Evolutionary conservation across 2,329 filamentous ascomycete species (phyloP).

Genomic region (Aspergillus sp.): DNA sequence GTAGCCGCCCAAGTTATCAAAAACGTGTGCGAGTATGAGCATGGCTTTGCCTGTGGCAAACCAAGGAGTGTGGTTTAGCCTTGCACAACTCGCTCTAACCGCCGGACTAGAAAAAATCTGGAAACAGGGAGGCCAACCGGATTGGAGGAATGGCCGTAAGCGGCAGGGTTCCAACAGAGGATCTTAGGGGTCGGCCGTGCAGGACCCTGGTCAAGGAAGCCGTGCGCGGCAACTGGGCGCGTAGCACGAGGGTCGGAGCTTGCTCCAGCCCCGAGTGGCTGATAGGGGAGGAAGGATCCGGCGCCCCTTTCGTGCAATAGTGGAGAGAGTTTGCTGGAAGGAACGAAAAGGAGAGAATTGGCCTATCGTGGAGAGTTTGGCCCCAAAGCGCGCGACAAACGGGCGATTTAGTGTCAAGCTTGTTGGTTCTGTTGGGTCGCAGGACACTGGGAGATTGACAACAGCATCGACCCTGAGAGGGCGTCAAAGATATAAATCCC

Average conservation of each 20-base stretch:
- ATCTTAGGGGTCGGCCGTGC: slow-evolving; percentile 4
- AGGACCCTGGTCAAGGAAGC: slow-evolving; percentile 6
- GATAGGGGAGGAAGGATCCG: slow-evolving; percentile 4
- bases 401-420: slow-evolving; percentile 7
- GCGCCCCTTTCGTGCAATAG: slow-evolving; percentile 3
- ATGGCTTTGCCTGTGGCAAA: neutral
- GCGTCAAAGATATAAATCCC: slow-evolving; percentile 1
- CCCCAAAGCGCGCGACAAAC: slow-evolving; percentile 24
- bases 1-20: slow-evolving; percentile 13
- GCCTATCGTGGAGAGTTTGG: slow-evolving; percentile 4
- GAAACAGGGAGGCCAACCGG: slow-evolving; percentile 10
- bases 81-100: slow-evolving; percentile 2
- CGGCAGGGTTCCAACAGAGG: slow-evolving; percentile 2
- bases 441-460: neutral
- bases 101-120: slow-evolving; percentile 13
- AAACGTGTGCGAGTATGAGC: neutral
- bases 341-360: neutral
- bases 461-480: neutral
- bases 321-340: neutral
- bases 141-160: neutral
- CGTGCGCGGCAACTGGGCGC: slow-evolving; percentile 19
- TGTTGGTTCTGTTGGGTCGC: slow-evolving; percentile 5
- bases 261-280: slow-evolving; percentile 4
- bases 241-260: slow-evolving; percentile 17
- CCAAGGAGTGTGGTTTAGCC: slow-evolving; percentile 9